Evolutionary conservation across 306 rosid genomes (phyloP).

Genomic region (Trichosanthes cucumerina): DNA sequence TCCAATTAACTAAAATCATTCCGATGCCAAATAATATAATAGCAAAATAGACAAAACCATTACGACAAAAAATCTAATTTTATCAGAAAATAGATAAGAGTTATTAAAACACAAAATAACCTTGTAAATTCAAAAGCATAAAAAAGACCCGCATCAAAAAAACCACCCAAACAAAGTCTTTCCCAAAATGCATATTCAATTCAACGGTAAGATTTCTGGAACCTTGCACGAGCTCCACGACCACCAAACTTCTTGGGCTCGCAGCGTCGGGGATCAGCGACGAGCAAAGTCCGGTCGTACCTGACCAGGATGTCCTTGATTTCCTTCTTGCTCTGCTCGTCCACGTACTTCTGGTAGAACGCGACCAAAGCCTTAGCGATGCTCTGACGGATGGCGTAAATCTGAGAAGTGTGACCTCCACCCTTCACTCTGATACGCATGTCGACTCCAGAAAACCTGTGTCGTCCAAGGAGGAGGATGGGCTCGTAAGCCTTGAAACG

Average conservation of each 20-base stretch:
- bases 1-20: background rate
- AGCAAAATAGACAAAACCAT: background rate
- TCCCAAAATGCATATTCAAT: background rate
- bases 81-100: background rate
- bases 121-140: background rate
- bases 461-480: conserved; percentile 52
- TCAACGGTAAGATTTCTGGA: conserved; percentile 92
- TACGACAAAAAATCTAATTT: background rate
- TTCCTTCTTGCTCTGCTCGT: conserved; percentile 90
- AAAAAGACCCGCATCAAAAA: background rate
- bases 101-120: background rate
- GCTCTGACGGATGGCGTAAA: conserved; percentile 78
- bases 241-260: conserved; percentile 97
- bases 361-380: conserved; percentile 75
- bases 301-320: conserved; percentile 67
- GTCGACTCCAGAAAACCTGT: conserved; percentile 63
- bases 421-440: conserved; percentile 79
- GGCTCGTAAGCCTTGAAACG: conserved; percentile 81
- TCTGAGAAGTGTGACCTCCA: conserved; percentile 80
- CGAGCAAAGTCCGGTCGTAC: conserved; percentile 66
- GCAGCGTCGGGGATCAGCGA: conserved; percentile 77
- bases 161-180: background rate
- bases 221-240: conserved; percentile 81
- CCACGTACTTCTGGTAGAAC: conserved; percentile 74
- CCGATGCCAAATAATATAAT: background rate